A percentile compares a stretch with the other conserved stretches of the same genome.
These are phyloP conservation scores for Ascomycota sp. DNA, from an alignment of 2,329 filamentous ascomycete species.

Conservation along the genomic window DNA sequence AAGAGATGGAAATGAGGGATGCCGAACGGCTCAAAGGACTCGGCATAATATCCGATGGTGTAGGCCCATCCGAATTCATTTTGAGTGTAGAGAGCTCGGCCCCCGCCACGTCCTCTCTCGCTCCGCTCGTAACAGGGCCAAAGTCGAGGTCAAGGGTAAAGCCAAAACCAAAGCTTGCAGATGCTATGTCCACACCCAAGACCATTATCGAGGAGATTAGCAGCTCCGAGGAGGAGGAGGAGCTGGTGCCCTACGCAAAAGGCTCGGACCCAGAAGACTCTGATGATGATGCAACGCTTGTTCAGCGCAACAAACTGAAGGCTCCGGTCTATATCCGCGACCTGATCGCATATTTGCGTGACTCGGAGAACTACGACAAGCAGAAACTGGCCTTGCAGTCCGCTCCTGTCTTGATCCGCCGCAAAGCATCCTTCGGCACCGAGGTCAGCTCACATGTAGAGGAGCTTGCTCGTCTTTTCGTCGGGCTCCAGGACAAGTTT, in stretches of 20 bases:
- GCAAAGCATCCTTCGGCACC: constrained; percentile 70
- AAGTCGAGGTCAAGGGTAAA: constrained; percentile 5
- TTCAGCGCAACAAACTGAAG: constrained; percentile 61
- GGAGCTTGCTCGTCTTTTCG: constrained; percentile 53
- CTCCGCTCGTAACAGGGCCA: constrained; percentile 2
- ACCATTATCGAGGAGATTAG: constrained; percentile 44
- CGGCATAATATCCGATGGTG: constrained; percentile 34
- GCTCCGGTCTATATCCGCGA: constrained; percentile 82
- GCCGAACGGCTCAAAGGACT: constrained; percentile 53
- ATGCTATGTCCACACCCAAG: constrained; percentile 13
- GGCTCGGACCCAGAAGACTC: constrained; percentile 78
- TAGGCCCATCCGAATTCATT: constrained; percentile 35
- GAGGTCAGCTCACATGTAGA: constrained; percentile 70
- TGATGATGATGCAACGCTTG: constrained; percentile 73
- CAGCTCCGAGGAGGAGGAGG: constrained; percentile 36
- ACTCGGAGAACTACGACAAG: constrained; percentile 64
- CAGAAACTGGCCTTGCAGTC: constrained; percentile 60
- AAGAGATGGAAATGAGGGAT: constrained; percentile 53
- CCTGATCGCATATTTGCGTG: constrained; percentile 54
- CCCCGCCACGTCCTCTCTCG: neutral
- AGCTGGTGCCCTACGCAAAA: constrained; percentile 59
- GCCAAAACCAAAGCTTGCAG: constrained; percentile 7
- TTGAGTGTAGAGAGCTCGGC: constrained; percentile 5
- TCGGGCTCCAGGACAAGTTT: constrained; percentile 67
- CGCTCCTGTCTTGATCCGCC: constrained; percentile 59